Conservation (phyloP, 495 filamentous ascomycete species). For the Xylaria scruposa region DNA sequence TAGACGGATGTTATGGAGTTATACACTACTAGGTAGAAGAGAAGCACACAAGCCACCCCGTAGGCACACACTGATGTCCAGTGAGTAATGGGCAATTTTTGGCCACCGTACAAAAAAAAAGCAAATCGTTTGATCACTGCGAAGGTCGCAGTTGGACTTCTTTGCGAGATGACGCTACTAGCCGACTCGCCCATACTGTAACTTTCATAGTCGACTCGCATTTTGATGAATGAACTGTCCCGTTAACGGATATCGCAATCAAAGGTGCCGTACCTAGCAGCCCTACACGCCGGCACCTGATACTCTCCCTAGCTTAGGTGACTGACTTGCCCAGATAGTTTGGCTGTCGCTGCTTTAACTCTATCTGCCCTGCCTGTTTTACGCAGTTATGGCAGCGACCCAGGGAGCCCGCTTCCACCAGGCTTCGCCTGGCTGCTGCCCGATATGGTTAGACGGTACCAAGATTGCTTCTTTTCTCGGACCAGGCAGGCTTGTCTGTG, state of each 20-base stretch:
- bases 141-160: background rate
- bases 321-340: background rate
- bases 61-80: background rate
- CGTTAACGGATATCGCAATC: background rate
- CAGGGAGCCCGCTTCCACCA: slow-evolving; percentile 2
- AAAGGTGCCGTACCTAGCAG: background rate
- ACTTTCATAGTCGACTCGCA: background rate
- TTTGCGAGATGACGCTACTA: background rate
- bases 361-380: background rate
- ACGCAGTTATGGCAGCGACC: background rate
- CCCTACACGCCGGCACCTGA: slow-evolving; percentile 19
- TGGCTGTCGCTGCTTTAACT: slow-evolving; percentile 19
- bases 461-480: background rate
- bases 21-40: background rate
- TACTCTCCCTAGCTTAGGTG: background rate
- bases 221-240: background rate
- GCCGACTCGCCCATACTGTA: background rate
- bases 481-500: slow-evolving; percentile 7
- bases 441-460: slow-evolving; percentile 11
- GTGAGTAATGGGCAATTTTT: background rate
- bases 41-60: slow-evolving; percentile 1
- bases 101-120: too few species aligned
- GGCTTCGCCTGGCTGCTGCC: background rate
- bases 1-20: background rate
- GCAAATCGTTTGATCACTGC: background rate